phyloP scores from a whole-genome alignment of 345 rosid species.

The Ceriops zippeliana region DNA sequence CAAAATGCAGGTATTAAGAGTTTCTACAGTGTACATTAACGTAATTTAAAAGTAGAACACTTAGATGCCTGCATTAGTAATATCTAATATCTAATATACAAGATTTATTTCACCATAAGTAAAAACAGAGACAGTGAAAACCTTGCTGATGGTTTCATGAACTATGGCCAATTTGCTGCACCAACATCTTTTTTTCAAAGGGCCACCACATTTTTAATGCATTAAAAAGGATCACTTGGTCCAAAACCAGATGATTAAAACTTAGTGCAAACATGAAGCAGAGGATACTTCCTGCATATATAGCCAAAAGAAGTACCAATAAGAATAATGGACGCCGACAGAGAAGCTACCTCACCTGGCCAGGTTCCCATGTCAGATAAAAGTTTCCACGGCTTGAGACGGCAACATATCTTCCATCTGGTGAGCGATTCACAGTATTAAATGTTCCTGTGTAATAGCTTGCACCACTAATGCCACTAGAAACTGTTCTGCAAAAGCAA shows the following conservation, averaged over 20 bases:
- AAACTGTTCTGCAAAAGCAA: slow-evolving; percentile 87
- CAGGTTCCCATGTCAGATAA: slow-evolving; percentile 96
- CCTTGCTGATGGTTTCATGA: no score
- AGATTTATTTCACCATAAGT: no score
- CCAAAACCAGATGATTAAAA: not conserved
- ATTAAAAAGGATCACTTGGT: not conserved
- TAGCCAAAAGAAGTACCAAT: not conserved
- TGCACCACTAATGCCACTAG: slow-evolving; percentile 98
- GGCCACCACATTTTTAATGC: not conserved
- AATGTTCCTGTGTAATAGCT: slow-evolving; percentile 95
- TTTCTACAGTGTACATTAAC: no score
- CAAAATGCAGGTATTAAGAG: no score
- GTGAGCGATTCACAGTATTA: slow-evolving; percentile 88
- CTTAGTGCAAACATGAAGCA: not conserved
- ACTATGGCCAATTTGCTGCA: no score
- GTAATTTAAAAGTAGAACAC: no score
- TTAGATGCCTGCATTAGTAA: no score
- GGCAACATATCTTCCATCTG: slow-evolving; percentile 89
- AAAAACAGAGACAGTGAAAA: no score
- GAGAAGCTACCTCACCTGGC: slow-evolving; percentile 51
- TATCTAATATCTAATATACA: no score
- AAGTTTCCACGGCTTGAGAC: slow-evolving; percentile 99
- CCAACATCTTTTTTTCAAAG: no score
- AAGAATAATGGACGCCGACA: not conserved
- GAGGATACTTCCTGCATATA: not conserved